Evolutionary conservation across 2,329 filamentous ascomycete species (phyloP).

Genomic region (Xylaria sp.): DNA sequence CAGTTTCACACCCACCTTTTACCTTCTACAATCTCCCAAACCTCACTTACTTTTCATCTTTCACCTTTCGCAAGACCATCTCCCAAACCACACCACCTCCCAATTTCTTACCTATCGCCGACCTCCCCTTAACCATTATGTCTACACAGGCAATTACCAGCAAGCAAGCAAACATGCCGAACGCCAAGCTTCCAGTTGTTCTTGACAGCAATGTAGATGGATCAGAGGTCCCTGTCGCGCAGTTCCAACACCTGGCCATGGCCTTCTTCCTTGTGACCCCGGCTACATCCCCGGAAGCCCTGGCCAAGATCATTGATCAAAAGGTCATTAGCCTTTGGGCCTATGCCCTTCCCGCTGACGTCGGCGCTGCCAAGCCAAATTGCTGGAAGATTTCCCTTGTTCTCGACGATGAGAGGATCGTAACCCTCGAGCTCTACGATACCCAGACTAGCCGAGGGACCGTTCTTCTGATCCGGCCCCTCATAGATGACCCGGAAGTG

Average conservation of each 20-base stretch:
- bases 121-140: too few relatives aligned
- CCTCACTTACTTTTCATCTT: too few relatives aligned
- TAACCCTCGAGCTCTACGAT: conserved; percentile 4
- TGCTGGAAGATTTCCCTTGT: conserved; percentile 8
- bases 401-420: background rate
- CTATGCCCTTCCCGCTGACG: background rate
- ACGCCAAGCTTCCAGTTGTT: too few relatives aligned
- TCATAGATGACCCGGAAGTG: background rate
- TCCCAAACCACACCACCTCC: too few relatives aligned
- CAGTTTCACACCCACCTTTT: too few relatives aligned
- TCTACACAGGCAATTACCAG: too few relatives aligned
- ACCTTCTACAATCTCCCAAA: too few relatives aligned
- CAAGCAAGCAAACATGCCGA: too few relatives aligned
- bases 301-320: background rate
- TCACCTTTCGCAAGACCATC: too few relatives aligned
- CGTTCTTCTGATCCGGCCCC: background rate
- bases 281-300: background rate
- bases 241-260: background rate
- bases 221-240: background rate
- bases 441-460: background rate
- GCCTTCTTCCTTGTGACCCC: background rate
- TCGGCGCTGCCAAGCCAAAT: conserved; percentile 6
- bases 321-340: background rate
- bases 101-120: too few relatives aligned
- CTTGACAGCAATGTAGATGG: too few relatives aligned